A percentile compares a stretch with the other conserved stretches of the same genome.
These are phyloP conservation scores for Lupinus albus DNA, from an alignment of 306 rosid species.

Conservation along the genomic window DNA sequence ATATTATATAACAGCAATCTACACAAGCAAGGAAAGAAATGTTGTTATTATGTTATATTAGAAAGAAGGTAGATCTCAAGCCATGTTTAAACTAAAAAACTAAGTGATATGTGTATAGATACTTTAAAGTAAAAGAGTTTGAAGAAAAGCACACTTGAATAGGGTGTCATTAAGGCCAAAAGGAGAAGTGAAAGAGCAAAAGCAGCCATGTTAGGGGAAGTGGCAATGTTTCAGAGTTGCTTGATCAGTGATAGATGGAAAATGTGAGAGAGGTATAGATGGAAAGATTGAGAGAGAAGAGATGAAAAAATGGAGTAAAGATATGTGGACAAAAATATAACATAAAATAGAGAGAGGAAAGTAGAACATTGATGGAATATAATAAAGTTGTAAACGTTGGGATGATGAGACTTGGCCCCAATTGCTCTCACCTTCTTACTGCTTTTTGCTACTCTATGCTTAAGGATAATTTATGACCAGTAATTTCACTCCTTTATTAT, in stretches of 20 bases:
- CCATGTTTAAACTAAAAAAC: not conserved
- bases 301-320: not conserved
- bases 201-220: slow-evolving; percentile 53
- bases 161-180: slow-evolving; percentile 59
- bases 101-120: too few relatives aligned
- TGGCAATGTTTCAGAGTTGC: not conserved
- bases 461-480: too few relatives aligned
- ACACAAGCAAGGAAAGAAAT: not conserved
- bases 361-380: slow-evolving; percentile 19
- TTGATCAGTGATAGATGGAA: not conserved
- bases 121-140: not conserved
- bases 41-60: not conserved
- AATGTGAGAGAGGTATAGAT: not conserved
- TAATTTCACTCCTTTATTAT: too few relatives aligned
- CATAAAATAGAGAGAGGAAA: not conserved
- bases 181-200: slow-evolving; percentile 57
- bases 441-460: too few relatives aligned
- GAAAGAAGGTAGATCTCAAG: not conserved
- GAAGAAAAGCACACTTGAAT: slow-evolving; percentile 57
- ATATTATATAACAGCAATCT: not conserved
- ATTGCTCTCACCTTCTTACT: slow-evolving; percentile 46
- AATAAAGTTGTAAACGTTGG: slow-evolving; percentile 45
- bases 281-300: not conserved
- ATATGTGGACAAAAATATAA: slow-evolving; percentile 28
- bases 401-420: slow-evolving; percentile 39